phyloP scores from a whole-genome alignment of 202 grass and related monocot species.

The Setaria italica region DNA sequence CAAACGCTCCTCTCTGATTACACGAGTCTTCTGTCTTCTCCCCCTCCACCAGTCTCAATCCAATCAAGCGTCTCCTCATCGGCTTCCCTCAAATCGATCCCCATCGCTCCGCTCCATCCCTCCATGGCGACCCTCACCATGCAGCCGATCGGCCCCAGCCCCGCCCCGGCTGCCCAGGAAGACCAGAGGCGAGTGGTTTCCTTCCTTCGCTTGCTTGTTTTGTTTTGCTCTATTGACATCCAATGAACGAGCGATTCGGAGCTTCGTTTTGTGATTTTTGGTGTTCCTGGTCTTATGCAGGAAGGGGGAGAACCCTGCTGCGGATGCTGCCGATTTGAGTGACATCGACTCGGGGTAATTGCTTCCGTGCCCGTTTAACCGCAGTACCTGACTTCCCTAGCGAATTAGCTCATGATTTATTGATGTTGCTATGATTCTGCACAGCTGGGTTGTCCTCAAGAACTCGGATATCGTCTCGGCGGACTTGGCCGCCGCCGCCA shows the following conservation, averaged over 20 bases:
- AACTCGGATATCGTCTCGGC: constrained; percentile 46
- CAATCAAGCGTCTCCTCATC: not conserved
- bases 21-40: not conserved
- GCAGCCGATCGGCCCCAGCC: constrained; percentile 41
- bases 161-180: not conserved
- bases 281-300: constrained; percentile 12
- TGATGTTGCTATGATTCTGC: not conserved
- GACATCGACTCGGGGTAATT: constrained; percentile 51
- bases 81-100: constrained; percentile 1
- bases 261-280: constrained; percentile 20
- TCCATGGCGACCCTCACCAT: constrained; percentile 60
- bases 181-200: constrained; percentile 38
- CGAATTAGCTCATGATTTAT: not conserved
- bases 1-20: not conserved
- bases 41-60: not conserved
- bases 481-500: constrained; percentile 35
- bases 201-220: not conserved
- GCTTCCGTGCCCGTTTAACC: not conserved
- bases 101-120: not conserved
- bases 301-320: not conserved
- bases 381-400: not conserved
- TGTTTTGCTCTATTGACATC: constrained; percentile 3
- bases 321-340: constrained; percentile 37
- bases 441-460: constrained; percentile 48
- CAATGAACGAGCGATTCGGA: not conserved